Evolutionary conservation across 1,139 yeast species (phyloP).

Genomic region (Sugiyamaella pinicola): DNA sequence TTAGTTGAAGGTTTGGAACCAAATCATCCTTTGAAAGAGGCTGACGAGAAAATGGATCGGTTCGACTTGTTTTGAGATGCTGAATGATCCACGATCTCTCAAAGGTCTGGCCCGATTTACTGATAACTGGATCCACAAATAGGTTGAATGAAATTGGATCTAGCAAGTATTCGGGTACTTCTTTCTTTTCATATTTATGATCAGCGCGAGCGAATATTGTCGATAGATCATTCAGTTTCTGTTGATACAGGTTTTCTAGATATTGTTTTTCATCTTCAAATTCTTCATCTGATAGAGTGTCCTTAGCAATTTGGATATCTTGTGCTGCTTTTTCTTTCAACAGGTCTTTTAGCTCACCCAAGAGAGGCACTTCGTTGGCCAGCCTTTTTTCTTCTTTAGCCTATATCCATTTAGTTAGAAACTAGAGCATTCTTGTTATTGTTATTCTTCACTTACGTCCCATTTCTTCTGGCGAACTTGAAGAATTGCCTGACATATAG

Average conservation of each 20-base stretch:
- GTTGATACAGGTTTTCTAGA: conserved; percentile 34
- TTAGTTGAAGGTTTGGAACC: conserved; percentile 50
- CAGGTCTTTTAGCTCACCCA: conserved; percentile 37
- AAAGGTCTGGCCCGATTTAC: conserved; percentile 54
- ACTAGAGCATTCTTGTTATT: neutral
- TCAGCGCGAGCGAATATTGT: conserved; percentile 38
- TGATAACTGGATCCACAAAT: conserved; percentile 52
- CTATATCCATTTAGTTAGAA: neutral
- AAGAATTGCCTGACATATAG: conserved; percentile 39
- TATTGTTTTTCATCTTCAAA: conserved; percentile 35
- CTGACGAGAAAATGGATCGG: conserved; percentile 50
- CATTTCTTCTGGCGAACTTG: conserved; percentile 38
- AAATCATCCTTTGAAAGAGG: conserved; percentile 46
- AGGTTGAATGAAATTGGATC: conserved; percentile 54
- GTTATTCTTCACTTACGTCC: conserved; percentile 24
- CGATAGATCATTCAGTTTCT: conserved; percentile 37
- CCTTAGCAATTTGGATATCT: conserved; percentile 30
- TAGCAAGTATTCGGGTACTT: conserved; percentile 49
- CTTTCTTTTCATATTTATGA: conserved; percentile 33
- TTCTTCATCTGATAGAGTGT: conserved; percentile 28
- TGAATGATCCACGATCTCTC: conserved; percentile 48
- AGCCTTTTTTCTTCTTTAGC: conserved; percentile 32
- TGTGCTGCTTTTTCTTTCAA: conserved; percentile 35
- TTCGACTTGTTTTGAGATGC: conserved; percentile 45
- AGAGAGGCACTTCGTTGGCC: conserved; percentile 36